phyloP scores from a whole-genome alignment of 805 yeast species.

The Barnettozyma sp. region DNA sequence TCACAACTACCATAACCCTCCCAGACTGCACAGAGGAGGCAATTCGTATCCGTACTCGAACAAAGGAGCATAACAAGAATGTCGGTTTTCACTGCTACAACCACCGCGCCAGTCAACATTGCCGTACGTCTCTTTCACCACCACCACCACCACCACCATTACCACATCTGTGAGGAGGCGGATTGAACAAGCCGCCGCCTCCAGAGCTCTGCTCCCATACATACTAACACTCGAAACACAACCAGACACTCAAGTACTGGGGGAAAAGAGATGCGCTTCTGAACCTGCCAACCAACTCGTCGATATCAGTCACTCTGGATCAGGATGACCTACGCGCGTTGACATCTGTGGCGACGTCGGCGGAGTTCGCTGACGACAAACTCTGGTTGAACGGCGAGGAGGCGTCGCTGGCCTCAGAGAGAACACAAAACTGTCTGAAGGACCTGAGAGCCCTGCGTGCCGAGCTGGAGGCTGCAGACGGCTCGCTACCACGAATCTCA shows the following conservation, averaged over 20 bases:
- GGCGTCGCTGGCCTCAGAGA: conserved; percentile 59
- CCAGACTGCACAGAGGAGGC: no score
- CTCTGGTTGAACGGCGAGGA: conserved; percentile 82
- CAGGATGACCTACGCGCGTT: conserved; percentile 87
- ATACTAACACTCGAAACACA: no score
- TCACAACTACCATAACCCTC: no score
- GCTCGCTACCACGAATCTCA: conserved; percentile 53
- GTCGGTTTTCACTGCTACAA: conserved; percentile 64
- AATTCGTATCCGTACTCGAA: no score
- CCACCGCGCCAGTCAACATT: conserved; percentile 95
- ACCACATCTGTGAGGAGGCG: no score
- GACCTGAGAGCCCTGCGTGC: conserved; percentile 67
- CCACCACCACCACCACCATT: no score
- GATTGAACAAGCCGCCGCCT: no score
- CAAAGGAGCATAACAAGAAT: no score
- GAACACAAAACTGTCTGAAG: conserved; percentile 65
- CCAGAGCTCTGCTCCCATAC: no score
- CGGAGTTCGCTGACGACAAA: conserved; percentile 50
- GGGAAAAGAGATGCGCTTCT: conserved; percentile 89
- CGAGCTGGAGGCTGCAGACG: conserved; percentile 48
- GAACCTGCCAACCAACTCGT: conserved; percentile 92
- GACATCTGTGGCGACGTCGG: conserved; percentile 77
- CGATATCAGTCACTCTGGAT: conserved; percentile 88
- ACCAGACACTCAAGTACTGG: conserved; percentile 95
- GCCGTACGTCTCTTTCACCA: conserved; percentile 52